Evolutionary conservation across 176 grass and related monocot species (phyloP), one percentile per base, ranked within the genome.

Genomic region (Urochloa ruziziensis): DNA sequence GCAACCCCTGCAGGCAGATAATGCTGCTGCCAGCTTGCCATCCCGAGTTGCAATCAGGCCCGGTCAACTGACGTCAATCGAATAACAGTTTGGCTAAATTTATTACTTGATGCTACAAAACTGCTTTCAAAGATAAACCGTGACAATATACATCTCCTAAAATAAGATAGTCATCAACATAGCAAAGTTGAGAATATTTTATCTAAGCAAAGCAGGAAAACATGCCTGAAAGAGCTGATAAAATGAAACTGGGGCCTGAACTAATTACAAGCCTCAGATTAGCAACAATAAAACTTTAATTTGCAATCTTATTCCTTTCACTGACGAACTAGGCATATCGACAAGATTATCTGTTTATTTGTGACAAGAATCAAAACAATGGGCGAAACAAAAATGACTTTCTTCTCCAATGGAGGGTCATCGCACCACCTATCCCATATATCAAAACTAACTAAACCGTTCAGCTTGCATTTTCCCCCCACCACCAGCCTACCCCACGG

Each of bases 301-400:
- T 79, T 65, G 10, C 29, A 62, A 27, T 51, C 27, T 71, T 86
- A 37, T 78, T 82, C 47, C 67, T n/a, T 90, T 78, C 24, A 39
- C 73, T 39, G 56, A 64, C 35, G 2, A 71, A 63, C 79, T 78
- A 83, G 33, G 65, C 67, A 82, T 70, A 88, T 83, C 28, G 42
- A 85, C 86, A 88, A 79, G 81, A 82, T 80, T 76, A 72, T 72
- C 28, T 27, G 83, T 61, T 82, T 87, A 60, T 86, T 87, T 82
- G 61, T 82, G 78, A 53, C 71, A 89, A 86, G 73, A 89, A 91
- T 87, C 43, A 86, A 81, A 94, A 89, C 34, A 84, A 91, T 91
- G 39, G 67, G 77, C 58, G 23, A 81, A 78, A 83, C 80, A 60
- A 81, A 80, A 80, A 88, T 63, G 62, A 51, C 52, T 35, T 88